Percentiles rank a stretch among this genome's conserved stretches.
phyloP scores from a whole-genome alignment of 23 red algal species.

The Gracilaria caudata region DNA sequence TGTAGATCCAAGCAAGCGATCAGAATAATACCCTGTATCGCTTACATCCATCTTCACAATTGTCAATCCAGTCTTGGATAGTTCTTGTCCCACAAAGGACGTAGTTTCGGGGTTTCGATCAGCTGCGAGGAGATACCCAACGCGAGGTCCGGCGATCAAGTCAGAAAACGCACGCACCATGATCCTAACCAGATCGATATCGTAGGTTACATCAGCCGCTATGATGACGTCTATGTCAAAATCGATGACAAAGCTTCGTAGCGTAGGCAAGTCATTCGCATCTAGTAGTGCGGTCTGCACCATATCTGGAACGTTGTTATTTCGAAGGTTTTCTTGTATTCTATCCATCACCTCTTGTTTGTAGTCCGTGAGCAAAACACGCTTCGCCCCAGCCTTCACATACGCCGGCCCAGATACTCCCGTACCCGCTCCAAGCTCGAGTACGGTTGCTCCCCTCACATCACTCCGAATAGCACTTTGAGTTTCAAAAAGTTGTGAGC shows the following conservation, averaged over 20 bases:
- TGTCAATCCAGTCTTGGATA: background rate
- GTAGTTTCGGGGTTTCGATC: slow-evolving; percentile 15
- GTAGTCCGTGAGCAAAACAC: slow-evolving; percentile 38
- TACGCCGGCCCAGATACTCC: slow-evolving; percentile 26
- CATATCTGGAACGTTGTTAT: background rate
- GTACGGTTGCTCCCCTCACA: slow-evolving; percentile 21
- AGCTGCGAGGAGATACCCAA: slow-evolving; percentile 23
- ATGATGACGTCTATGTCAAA: slow-evolving; percentile 29
- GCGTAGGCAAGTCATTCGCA: slow-evolving; percentile 16
- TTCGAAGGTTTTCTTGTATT: slow-evolving; percentile 26
- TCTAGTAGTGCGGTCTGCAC: slow-evolving; percentile 19
- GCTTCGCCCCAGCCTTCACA: slow-evolving; percentile 23
- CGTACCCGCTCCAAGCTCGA: slow-evolving; percentile 54
- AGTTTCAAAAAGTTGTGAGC: background rate
- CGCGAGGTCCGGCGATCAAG: background rate
- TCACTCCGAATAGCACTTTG: background rate
- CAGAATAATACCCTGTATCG: background rate
- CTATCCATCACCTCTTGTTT: slow-evolving; percentile 23
- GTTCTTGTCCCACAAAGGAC: background rate
- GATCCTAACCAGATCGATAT: slow-evolving; percentile 2
- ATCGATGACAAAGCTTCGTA: slow-evolving; percentile 2
- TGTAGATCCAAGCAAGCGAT: background rate
- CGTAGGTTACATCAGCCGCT: slow-evolving; percentile 55
- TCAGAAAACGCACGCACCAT: slow-evolving; percentile 26
- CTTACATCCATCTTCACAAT: too few species aligned